Conservation (phyloP, 2,329 filamentous ascomycete species). For the Mycogone perniciosa region DNA sequence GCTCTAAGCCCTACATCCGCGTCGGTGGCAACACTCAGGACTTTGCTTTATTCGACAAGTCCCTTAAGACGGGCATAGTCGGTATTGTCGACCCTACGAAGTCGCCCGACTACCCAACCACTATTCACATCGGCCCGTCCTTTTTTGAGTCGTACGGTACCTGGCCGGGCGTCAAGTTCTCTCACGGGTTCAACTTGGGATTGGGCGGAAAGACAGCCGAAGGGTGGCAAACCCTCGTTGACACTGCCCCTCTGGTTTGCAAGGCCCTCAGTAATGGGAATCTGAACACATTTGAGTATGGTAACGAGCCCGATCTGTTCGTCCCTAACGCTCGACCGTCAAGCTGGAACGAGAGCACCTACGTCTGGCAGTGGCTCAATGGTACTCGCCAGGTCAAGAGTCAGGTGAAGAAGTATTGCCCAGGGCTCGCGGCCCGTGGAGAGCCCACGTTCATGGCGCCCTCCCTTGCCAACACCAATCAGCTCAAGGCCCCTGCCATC, state of each 20-base stretch:
- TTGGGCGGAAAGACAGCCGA: slow-evolving; percentile 44
- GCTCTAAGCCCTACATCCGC: slow-evolving; percentile 53
- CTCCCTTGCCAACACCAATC: slow-evolving; percentile 51
- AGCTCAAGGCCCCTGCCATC: slow-evolving; percentile 41
- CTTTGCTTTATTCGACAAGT: slow-evolving; percentile 53
- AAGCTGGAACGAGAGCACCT: slow-evolving; percentile 48
- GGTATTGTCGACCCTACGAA: slow-evolving; percentile 44
- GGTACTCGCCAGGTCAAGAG: slow-evolving; percentile 44
- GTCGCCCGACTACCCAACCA: slow-evolving; percentile 55
- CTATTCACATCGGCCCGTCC: slow-evolving; percentile 52
- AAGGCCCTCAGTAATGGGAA: slow-evolving; percentile 45
- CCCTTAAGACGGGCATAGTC: slow-evolving; percentile 42
- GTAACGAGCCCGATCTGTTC: slow-evolving; percentile 45
- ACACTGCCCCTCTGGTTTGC: slow-evolving; percentile 52
- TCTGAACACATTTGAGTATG: slow-evolving; percentile 54
- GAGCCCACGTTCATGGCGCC: slow-evolving; percentile 42
- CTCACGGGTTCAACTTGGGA: slow-evolving; percentile 56
- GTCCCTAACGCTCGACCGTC: slow-evolving; percentile 45
- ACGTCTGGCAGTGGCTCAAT: slow-evolving; percentile 52
- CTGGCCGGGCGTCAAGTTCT: slow-evolving; percentile 48
- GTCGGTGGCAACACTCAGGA: slow-evolving; percentile 65
- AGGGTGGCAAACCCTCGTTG: slow-evolving; percentile 45
- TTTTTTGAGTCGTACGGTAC: slow-evolving; percentile 59
- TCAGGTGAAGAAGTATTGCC: slow-evolving; percentile 42
- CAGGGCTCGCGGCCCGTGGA: slow-evolving; percentile 32